Conservation (phyloP, 1,284 basidiomycete species). For the Tylopilus sp. region DNA sequence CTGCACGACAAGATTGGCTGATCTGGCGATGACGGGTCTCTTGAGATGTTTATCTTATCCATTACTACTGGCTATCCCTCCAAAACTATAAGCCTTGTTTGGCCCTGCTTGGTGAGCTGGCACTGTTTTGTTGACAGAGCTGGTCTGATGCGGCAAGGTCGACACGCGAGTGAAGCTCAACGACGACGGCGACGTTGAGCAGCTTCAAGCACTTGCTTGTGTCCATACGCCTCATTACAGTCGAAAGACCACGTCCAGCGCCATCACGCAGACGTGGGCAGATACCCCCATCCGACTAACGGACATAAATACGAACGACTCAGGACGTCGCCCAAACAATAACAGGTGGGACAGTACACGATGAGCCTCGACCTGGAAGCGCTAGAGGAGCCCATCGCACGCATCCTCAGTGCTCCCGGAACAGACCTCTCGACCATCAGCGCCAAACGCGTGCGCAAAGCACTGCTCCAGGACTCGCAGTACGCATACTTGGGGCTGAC, state of each 20-base stretch:
- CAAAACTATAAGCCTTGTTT: constrained; percentile 17
- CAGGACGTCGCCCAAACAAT: too few relatives aligned
- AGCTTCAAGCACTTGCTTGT: not conserved
- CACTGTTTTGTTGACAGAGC: not conserved
- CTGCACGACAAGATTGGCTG: constrained; percentile 63
- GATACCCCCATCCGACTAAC: not conserved
- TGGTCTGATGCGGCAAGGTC: constrained; percentile 7
- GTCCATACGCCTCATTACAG: constrained; percentile 1
- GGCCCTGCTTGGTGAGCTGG: constrained; percentile 24
- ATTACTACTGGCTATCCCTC: not conserved
- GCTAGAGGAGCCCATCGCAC: constrained; percentile 57
- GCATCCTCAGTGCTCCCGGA: constrained; percentile 65
- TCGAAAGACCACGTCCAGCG: not conserved
- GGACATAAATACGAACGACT: not conserved
- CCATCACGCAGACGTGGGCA: not conserved
- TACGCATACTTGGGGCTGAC: constrained; percentile 42
- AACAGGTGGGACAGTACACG: not conserved
- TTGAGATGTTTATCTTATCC: constrained; percentile 6
- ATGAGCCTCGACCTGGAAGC: constrained; percentile 41
- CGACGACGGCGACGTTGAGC: constrained; percentile 11
- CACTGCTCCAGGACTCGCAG: constrained; percentile 48
- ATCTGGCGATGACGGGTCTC: constrained; percentile 40
- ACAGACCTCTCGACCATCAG: constrained; percentile 71
- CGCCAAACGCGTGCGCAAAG: constrained; percentile 72
- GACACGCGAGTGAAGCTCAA: constrained; percentile 3